Percentiles rank a stretch among this genome's conserved stretches.
phyloP scores from a whole-genome alignment of 176 grass and related monocot genomes.

The Oryza meridionalis region DNA sequence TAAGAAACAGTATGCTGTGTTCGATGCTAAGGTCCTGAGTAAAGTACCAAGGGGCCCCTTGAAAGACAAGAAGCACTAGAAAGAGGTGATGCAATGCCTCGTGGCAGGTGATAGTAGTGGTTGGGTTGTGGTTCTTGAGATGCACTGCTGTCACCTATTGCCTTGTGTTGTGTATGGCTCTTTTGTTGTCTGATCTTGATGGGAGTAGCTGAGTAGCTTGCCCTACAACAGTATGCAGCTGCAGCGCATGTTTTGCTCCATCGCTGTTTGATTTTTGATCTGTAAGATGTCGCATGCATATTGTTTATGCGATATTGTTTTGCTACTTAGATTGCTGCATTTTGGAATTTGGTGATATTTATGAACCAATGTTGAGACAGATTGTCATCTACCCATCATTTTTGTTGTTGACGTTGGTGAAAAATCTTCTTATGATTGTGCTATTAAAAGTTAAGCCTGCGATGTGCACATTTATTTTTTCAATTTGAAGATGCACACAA shows the following conservation, averaged over 20 bases:
- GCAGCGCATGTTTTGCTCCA: conserved; percentile 35
- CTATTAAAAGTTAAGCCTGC: background rate
- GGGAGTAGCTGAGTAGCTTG: conserved; percentile 27
- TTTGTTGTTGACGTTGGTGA: background rate
- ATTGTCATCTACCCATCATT: background rate
- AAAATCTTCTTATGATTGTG: background rate
- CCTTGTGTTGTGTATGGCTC: conserved; percentile 43
- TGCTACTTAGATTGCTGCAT: conserved; percentile 20
- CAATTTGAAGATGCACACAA: too few relatives aligned
- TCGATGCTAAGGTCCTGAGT: conserved; percentile 85
- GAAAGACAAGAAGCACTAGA: conserved; percentile 93
- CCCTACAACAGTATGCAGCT: conserved; percentile 16
- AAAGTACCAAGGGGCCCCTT: conserved; percentile 72
- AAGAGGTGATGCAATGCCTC: background rate
- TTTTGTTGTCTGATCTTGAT: conserved; percentile 25
- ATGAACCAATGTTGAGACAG: background rate
- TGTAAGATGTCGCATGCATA: conserved; percentile 29
- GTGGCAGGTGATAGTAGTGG: conserved; percentile 34
- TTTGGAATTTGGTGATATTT: conserved; percentile 41
- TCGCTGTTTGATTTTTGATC: conserved; percentile 54
- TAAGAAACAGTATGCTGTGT: conserved; percentile 73
- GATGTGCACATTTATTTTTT: background rate
- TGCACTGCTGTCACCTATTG: conserved; percentile 32
- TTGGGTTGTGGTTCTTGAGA: conserved; percentile 35
- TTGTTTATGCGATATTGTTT: conserved; percentile 10